phyloP scores from a whole-genome alignment of 1,139 yeast genomes.

The Saccharomyces hybrid region DNA sequence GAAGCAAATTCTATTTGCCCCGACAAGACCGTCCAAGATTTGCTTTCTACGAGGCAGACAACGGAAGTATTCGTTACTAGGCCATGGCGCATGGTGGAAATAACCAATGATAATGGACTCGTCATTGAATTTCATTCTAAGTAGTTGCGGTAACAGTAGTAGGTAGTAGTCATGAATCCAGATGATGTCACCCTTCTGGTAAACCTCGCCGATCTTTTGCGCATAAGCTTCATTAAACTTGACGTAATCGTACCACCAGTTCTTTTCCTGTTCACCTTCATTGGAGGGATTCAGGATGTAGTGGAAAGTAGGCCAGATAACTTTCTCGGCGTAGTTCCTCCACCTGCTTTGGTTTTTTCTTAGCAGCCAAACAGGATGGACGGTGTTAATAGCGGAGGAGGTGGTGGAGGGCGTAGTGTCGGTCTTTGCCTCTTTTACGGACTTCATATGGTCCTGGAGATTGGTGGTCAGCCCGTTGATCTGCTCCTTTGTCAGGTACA shows the following conservation, averaged over 20 bases:
- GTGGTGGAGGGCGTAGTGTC: constrained; percentile 39
- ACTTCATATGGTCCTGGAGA: constrained; percentile 15
- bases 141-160: constrained; percentile 73
- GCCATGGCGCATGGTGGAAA: constrained; percentile 85
- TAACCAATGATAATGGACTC: constrained; percentile 64
- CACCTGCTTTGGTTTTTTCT: constrained; percentile 65
- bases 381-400: constrained; percentile 32
- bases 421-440: constrained; percentile 35
- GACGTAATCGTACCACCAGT: constrained; percentile 90
- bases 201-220: constrained; percentile 61
- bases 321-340: constrained; percentile 83
- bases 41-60: constrained; percentile 77
- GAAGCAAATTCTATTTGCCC: constrained; percentile 78
- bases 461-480: constrained; percentile 34
- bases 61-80: constrained; percentile 90
- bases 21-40: constrained; percentile 82
- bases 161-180: constrained; percentile 95
- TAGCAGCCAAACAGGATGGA: constrained; percentile 82
- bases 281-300: constrained; percentile 66
- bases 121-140: constrained; percentile 73
- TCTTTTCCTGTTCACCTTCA: constrained; percentile 62
- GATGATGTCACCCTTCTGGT: constrained; percentile 83
- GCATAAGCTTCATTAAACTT: constrained; percentile 86
- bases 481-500: constrained; percentile 52
- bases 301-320: constrained; percentile 91